These are phyloP conservation scores for Eragrostis curvula DNA, from an alignment of 176 grass and related monocot species.

Conservation along the genomic window DNA sequence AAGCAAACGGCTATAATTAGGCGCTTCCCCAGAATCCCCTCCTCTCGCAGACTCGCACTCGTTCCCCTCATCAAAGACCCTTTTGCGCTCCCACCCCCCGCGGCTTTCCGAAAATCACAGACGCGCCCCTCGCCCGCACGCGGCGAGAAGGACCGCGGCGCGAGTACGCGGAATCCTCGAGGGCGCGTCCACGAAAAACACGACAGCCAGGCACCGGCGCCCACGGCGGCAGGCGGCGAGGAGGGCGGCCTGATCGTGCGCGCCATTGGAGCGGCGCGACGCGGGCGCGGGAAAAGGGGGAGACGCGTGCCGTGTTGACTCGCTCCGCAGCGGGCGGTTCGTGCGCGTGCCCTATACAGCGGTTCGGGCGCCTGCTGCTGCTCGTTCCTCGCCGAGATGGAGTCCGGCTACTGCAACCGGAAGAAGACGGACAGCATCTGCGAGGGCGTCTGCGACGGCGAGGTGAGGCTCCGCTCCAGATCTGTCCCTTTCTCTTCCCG, in stretches of 20 bases:
- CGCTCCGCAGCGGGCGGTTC: neutral
- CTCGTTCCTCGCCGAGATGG: conserved; percentile 26
- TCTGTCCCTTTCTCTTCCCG: conserved; percentile 27
- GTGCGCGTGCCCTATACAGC: neutral
- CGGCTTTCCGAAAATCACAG: neutral
- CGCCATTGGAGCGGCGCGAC: conserved; percentile 23
- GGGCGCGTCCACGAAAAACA: neutral
- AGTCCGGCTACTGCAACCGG: conserved; percentile 76
- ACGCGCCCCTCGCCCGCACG: neutral
- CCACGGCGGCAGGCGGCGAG: conserved; percentile 6
- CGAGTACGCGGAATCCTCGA: neutral
- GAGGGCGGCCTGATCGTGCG: conserved; percentile 10
- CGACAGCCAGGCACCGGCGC: neutral
- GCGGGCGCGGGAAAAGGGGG: neutral
- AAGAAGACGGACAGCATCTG: conserved; percentile 86
- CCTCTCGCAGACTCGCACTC: neutral
- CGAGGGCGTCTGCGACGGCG: conserved; percentile 72
- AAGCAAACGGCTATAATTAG: conserved; percentile 75
- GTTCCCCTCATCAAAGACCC: neutral
- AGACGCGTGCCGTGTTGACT: conserved; percentile 15
- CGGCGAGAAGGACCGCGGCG: neutral
- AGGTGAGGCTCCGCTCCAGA: conserved; percentile 56
- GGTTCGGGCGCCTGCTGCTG: neutral
- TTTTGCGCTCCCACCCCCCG: neutral
- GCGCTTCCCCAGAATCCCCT: conserved; percentile 38